These are phyloP conservation scores for Theileria sp. DNA, from an alignment of 169 alveolate species.

Conservation along the genomic window DNA sequence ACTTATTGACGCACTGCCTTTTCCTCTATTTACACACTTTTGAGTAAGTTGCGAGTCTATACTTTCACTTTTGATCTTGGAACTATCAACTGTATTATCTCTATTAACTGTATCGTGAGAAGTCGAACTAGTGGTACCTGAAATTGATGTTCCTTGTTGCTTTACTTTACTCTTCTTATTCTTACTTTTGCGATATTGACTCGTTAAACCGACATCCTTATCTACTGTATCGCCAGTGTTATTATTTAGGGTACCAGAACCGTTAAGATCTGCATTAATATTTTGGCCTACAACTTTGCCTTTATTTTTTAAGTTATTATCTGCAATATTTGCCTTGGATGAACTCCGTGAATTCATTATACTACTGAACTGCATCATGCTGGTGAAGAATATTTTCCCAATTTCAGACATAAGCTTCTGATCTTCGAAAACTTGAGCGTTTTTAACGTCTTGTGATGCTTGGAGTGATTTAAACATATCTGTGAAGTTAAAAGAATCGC, in stretches of 20 bases:
- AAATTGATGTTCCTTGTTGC: neutral
- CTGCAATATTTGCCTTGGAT: neutral
- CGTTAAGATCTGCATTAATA: neutral
- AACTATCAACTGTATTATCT: neutral
- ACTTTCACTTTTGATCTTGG: neutral
- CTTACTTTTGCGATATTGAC: conserved; percentile 15
- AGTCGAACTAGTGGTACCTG: neutral
- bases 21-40: neutral
- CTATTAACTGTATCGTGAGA: neutral
- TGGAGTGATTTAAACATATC: conserved; percentile 12
- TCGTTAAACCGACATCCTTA: neutral
- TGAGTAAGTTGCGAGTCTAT: neutral
- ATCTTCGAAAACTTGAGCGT: conserved; percentile 11
- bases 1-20: neutral
- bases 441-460: neutral
- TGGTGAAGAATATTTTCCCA: conserved; percentile 58
- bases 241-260: neutral
- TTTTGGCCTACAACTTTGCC: neutral
- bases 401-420: conserved; percentile 53
- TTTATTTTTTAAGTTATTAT: no score
- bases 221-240: neutral
- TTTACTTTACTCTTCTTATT: neutral
- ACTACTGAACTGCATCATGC: conserved; percentile 58
- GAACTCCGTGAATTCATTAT: conserved; percentile 28
- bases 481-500: neutral